Evolutionary conservation across 768 basidiomycete species (phyloP), one percentile per base, ranked within the genome.

Genomic region (Thelephora ganbajun): DNA sequence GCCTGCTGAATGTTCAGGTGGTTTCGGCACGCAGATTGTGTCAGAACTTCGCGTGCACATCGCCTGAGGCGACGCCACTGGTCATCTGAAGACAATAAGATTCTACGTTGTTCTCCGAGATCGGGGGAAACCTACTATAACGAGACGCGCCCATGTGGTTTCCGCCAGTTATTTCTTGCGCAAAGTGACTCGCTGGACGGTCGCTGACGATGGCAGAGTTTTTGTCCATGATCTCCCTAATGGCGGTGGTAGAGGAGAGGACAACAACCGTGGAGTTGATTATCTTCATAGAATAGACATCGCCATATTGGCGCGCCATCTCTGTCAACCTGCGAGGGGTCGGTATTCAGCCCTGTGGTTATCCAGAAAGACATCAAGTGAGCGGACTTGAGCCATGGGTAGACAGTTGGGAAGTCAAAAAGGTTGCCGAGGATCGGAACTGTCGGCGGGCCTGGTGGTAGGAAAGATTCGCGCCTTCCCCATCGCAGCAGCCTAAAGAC

Each of bases 221-320:
- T 47, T 55, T 57, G 14, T 64, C 63, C 53, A 64, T 48, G 5
- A 64, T 44, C 35, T 63, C 60, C 22, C 54, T 56, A 11, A 61
- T 58, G 14, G 51, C 51, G 3, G 49, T 43, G 11, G 50, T 44
- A 23, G 55, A 52, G 11, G 59, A 52, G 12, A 63, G 44, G n/a
- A 63, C 57, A 23, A 63, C 48, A 3, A 43, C 54, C 7, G 57
- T 58, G 0, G 50, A 51, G 26, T 56, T 44, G 6, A 55, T 57
- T 4, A 61, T 19, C 45, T 57, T 61, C 11, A 55, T 54, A 23
- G 58, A 60, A 48, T 58, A 58, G 26, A 63, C 52, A 2, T 58
- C 61, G 3, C 61, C 61, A 35, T 61, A 61, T 26, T 45, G 20
- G 14, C 51, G 47, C 1, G 61, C 57, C 61, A 61, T 61, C 50